phyloP scores from a whole-genome alignment of 2,329 filamentous ascomycete species.

The Lecanicillium sp. region DNA sequence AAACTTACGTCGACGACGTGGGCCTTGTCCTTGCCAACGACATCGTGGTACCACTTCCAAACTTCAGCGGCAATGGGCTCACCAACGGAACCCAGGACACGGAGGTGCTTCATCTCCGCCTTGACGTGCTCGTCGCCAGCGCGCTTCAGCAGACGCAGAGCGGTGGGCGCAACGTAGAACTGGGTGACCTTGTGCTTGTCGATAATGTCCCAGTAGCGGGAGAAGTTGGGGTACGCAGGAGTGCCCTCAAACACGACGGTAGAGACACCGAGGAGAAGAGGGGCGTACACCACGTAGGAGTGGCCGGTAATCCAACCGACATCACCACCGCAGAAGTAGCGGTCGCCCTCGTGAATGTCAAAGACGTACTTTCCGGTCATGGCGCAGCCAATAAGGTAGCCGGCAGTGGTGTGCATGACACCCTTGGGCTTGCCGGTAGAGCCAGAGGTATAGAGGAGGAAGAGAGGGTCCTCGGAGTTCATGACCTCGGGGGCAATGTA shows the following conservation, averaged over 20 bases:
- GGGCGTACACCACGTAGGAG: slow-evolving; percentile 96
- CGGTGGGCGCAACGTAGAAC: slow-evolving; percentile 96
- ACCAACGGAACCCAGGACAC: slow-evolving; percentile 88
- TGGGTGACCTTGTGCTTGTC: slow-evolving; percentile 92
- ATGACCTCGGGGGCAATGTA: slow-evolving; percentile 87
- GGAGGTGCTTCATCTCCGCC: slow-evolving; percentile 78
- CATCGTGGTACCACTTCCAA: slow-evolving; percentile 99
- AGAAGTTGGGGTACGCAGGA: slow-evolving; percentile 95
- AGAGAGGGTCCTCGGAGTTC: slow-evolving; percentile 91
- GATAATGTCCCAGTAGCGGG: slow-evolving; percentile 97
- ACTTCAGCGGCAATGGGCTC: slow-evolving; percentile 97
- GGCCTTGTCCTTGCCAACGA: slow-evolving; percentile 85
- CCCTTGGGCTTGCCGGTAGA: slow-evolving; percentile 99
- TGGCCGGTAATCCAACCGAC: slow-evolving; percentile 99
- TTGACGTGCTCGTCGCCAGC: slow-evolving; percentile 90
- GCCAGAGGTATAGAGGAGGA: slow-evolving; percentile 95
- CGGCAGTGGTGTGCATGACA: slow-evolving; percentile 94
- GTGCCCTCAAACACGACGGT: slow-evolving; percentile 98
- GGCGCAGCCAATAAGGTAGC: slow-evolving; percentile 90
- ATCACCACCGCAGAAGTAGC: slow-evolving; percentile 96
- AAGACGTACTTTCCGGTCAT: slow-evolving; percentile 98
- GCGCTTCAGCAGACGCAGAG: slow-evolving; percentile 86
- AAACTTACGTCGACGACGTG: slow-evolving; percentile 85
- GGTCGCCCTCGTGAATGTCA: slow-evolving; percentile 89
- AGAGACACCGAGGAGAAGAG: slow-evolving; percentile 82